These are phyloP conservation scores for Stagonosporopsis cucurbitacearum DNA, from an alignment of 2,329 filamentous ascomycete species.

Conservation along the genomic window DNA sequence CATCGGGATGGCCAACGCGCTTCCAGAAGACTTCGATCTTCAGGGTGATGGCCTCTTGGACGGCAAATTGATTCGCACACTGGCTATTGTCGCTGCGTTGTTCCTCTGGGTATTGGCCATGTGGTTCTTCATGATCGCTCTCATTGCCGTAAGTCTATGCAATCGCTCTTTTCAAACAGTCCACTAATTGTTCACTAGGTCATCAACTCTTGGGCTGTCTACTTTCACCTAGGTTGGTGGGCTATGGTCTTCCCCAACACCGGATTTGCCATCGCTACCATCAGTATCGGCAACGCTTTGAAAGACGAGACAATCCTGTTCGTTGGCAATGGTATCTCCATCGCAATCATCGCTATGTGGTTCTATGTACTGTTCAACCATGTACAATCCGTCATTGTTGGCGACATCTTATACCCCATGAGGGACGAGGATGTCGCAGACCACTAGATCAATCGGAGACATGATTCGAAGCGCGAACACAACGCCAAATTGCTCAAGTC, in stretches of 20 bases:
- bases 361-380: conserved; percentile 61
- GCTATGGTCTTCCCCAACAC: conserved; percentile 59
- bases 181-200: conserved; percentile 30
- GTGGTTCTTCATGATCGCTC: conserved; percentile 61
- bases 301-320: conserved; percentile 45
- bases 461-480: not conserved
- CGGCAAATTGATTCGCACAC: conserved; percentile 50
- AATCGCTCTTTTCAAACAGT: conserved; percentile 20
- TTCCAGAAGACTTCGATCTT: conserved; percentile 56
- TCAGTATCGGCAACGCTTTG: conserved; percentile 48
- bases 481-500: not conserved
- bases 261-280: conserved; percentile 53
- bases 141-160: conserved; percentile 44
- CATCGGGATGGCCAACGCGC: conserved; percentile 68
- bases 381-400: conserved; percentile 57
- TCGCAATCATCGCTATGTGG: conserved; percentile 61
- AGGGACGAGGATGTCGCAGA: conserved; percentile 63
- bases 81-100: conserved; percentile 59
- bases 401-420: conserved; percentile 64
- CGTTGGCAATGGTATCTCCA: conserved; percentile 57
- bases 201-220: conserved; percentile 48
- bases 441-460: conserved; percentile 24
- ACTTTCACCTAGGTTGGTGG: conserved; percentile 70
- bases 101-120: conserved; percentile 69
- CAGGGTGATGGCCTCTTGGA: conserved; percentile 57